phyloP scores from a whole-genome alignment of 1,139 yeast genomes.

The Geotrichum histeridarum region DNA sequence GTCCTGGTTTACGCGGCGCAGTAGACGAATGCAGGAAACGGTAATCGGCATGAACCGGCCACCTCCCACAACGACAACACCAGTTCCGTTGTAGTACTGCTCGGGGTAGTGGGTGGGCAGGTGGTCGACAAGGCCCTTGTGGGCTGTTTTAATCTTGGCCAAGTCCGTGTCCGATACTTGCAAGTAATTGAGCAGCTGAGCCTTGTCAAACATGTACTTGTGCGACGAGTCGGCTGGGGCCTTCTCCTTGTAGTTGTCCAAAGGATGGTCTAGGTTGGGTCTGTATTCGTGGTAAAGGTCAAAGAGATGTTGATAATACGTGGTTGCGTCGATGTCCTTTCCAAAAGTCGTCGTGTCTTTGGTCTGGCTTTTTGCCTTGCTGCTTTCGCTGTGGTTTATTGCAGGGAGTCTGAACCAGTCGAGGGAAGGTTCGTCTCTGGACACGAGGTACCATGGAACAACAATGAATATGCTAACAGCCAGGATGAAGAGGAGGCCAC shows the following conservation, averaged over 20 bases:
- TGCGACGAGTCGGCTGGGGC: slow-evolving; percentile 1
- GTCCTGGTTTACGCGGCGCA: slow-evolving; percentile 57
- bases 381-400: no score
- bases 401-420: no score
- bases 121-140: slow-evolving; percentile 47
- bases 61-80: slow-evolving; percentile 80
- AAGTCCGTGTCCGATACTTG: slow-evolving; percentile 49
- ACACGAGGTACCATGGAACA: no score
- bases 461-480: no score
- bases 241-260: slow-evolving; percentile 7
- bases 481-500: no score
- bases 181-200: slow-evolving; percentile 39
- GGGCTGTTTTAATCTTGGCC: slow-evolving; percentile 48
- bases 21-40: slow-evolving; percentile 56
- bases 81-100: slow-evolving; percentile 48
- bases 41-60: slow-evolving; percentile 73
- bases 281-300: slow-evolving; percentile 12
- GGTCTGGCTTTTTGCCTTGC: no score
- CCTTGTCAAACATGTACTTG: slow-evolving; percentile 4
- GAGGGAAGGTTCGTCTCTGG: no score
- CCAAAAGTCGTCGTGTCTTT: no score
- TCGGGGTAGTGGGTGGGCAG: slow-evolving; percentile 45
- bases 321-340: no score
- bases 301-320: no score
- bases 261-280: slow-evolving; percentile 2